Conservation (phyloP, 1,139 yeast species). For the Sugiyamaella sp. region DNA sequence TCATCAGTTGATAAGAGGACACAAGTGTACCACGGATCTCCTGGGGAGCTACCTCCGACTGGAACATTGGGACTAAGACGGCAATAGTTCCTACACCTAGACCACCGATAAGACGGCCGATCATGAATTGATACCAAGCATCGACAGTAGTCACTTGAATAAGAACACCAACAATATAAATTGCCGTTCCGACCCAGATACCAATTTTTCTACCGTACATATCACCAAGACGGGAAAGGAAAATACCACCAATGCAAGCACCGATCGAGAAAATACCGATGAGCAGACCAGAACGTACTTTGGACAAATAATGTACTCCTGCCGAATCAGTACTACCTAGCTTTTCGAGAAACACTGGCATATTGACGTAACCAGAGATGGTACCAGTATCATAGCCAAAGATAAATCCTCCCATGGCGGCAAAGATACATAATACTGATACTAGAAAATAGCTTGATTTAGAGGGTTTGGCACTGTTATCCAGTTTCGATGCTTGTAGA, state of each 20-base stretch:
- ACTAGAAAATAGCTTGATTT: not conserved
- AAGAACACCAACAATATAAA: slow-evolving; percentile 54
- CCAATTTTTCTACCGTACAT: slow-evolving; percentile 56
- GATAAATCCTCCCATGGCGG: slow-evolving; percentile 39
- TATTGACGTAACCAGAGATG: slow-evolving; percentile 69
- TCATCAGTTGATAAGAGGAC: slow-evolving; percentile 66
- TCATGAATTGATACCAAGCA: slow-evolving; percentile 45
- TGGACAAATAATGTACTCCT: slow-evolving; percentile 41
- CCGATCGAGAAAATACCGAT: slow-evolving; percentile 58
- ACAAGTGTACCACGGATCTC: slow-evolving; percentile 69
- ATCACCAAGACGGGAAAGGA: slow-evolving; percentile 55
- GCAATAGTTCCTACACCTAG: slow-evolving; percentile 71
- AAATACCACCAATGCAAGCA: slow-evolving; percentile 50
- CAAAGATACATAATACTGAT: not conserved
- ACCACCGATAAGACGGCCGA: slow-evolving; percentile 56
- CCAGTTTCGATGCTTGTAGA: not conserved
- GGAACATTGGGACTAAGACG: slow-evolving; percentile 66
- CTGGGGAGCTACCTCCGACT: slow-evolving; percentile 71
- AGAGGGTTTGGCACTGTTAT: not conserved
- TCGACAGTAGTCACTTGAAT: slow-evolving; percentile 53
- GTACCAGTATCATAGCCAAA: slow-evolving; percentile 65
- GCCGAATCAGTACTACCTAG: slow-evolving; percentile 47
- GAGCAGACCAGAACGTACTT: slow-evolving; percentile 52
- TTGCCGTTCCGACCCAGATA: slow-evolving; percentile 49
- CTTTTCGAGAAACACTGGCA: slow-evolving; percentile 59